Conservation (phyloP, 352 stramenopile species). For the Globisporangium nagaii region DNA sequence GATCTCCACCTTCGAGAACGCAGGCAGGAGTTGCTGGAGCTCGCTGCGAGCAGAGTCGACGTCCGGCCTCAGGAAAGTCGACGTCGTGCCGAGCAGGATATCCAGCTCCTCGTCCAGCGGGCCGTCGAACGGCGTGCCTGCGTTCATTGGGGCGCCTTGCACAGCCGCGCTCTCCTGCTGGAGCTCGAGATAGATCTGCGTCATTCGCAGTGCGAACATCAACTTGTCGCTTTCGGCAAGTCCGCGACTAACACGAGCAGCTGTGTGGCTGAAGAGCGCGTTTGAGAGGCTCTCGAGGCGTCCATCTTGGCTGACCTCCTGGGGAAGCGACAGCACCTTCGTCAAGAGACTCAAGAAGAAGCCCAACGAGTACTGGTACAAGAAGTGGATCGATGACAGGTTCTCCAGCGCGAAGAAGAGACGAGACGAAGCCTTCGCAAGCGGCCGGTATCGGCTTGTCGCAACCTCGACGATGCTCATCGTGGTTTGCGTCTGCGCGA, state of each 20-base stretch:
- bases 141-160: constrained; percentile 30
- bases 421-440: constrained; percentile 86
- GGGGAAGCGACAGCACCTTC: constrained; percentile 77
- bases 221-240: constrained; percentile 97
- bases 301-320: constrained; percentile 13
- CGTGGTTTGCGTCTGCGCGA: constrained; percentile 72
- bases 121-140: constrained; percentile 38
- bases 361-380: constrained; percentile 98
- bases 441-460: constrained; percentile 93
- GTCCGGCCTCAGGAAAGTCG: constrained; percentile 42
- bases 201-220: constrained; percentile 96
- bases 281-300: constrained; percentile 68
- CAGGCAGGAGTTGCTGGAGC: constrained; percentile 41
- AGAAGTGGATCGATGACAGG: constrained; percentile 94
- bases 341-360: constrained; percentile 97
- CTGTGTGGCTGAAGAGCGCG: constrained; percentile 90
- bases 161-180: constrained; percentile 29
- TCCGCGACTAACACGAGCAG: constrained; percentile 90
- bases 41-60: constrained; percentile 30
- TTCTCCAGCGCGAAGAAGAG: constrained; percentile 93
- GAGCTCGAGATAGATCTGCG: constrained; percentile 88
- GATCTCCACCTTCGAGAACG: constrained; percentile 60
- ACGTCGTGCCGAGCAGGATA: constrained; percentile 52
- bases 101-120: constrained; percentile 71
- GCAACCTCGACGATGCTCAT: constrained; percentile 85